These are phyloP conservation scores for Kurtzmaniella quercitrusa DNA, from an alignment of 1,139 yeast genomes.

Conservation along the genomic window DNA sequence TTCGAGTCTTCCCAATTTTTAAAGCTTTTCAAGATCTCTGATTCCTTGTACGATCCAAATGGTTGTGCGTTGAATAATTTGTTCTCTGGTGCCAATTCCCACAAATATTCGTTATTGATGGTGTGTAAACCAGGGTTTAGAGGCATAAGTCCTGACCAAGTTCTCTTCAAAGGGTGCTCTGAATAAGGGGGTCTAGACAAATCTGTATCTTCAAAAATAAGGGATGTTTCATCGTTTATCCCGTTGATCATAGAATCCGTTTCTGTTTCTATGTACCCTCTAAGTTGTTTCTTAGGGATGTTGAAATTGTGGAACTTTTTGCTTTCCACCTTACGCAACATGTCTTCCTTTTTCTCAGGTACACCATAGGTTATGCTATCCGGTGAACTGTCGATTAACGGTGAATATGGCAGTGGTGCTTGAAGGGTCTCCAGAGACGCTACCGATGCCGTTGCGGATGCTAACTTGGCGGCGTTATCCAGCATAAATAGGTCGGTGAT, in stretches of 20 bases:
- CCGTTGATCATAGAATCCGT: conserved; percentile 23
- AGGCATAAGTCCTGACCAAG: conserved; percentile 39
- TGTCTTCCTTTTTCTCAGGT: background rate
- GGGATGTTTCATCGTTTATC: conserved; percentile 11
- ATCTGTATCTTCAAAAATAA: conserved; percentile 5
- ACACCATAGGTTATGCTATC: background rate
- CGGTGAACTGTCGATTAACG: background rate
- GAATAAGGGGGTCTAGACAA: conserved; percentile 13
- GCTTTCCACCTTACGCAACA: conserved; percentile 7
- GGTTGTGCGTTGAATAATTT: conserved; percentile 36
- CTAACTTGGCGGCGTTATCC: background rate
- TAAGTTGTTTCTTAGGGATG: conserved; percentile 29
- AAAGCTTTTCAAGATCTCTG: conserved; percentile 21
- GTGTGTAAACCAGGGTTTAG: conserved; percentile 32
- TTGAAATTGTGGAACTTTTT: conserved; percentile 17
- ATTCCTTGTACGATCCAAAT: conserved; percentile 18
- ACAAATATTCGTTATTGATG: conserved; percentile 38
- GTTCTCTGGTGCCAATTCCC: conserved; percentile 36
- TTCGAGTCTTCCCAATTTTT: conserved; percentile 34
- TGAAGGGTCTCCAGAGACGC: conserved; percentile 1
- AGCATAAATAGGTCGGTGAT: background rate
- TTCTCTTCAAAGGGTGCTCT: conserved; percentile 36
- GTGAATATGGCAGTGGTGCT: background rate
- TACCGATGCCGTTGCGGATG: background rate
- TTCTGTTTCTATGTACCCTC: conserved; percentile 18